phyloP scores from a whole-genome alignment of 176 grass and related monocot genomes.

The Oryza coarctata region DNA sequence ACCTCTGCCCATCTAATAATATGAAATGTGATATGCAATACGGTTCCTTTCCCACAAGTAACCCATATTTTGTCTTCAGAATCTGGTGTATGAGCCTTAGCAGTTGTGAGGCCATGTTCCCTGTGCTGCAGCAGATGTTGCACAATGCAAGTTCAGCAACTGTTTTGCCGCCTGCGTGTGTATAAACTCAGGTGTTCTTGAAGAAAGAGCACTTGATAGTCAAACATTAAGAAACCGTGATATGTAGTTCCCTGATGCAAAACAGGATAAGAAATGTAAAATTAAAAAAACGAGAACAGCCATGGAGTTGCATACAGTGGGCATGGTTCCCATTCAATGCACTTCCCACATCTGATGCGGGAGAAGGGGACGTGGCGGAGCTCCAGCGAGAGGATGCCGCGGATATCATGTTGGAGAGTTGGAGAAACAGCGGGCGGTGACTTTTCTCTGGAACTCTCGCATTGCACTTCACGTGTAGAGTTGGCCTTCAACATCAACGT shows the following conservation, averaged over 20 bases:
- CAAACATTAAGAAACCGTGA: neutral
- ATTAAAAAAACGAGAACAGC: neutral
- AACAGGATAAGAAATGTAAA: neutral
- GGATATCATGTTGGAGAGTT: too few relatives aligned
- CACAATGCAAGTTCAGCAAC: neutral
- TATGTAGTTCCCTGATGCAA: neutral
- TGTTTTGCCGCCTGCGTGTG: neutral
- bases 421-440: too few relatives aligned
- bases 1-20: constrained; percentile 29
- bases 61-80: neutral
- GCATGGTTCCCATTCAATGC: neutral
- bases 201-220: neutral
- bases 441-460: too few relatives aligned
- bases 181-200: neutral
- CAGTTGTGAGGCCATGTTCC: neutral
- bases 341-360: neutral
- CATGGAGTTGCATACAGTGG: neutral
- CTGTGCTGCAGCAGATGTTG: neutral
- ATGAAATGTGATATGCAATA: neutral
- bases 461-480: too few relatives aligned
- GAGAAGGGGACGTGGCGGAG: too few relatives aligned
- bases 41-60: neutral
- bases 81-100: neutral
- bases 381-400: too few relatives aligned
- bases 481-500: too few relatives aligned